These are phyloP conservation scores for Catharanthus roseus DNA, from an alignment of 257 asterid species.

Conservation along the genomic window DNA sequence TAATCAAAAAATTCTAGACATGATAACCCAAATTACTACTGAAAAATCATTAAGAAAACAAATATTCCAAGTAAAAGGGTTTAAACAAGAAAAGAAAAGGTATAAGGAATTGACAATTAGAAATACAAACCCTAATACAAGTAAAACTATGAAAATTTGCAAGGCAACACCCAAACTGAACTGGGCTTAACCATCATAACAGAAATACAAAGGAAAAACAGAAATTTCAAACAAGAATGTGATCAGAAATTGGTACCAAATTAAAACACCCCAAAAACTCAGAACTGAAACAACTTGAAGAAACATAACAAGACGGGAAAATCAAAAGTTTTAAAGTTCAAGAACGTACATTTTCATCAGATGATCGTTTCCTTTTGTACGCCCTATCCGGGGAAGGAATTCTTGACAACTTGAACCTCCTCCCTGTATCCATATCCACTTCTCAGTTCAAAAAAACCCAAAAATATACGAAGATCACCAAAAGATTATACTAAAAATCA, in stretches of 20 bases:
- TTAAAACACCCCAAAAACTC: not conserved
- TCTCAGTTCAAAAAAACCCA: not conserved
- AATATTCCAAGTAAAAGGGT: not conserved
- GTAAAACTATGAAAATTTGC: too few relatives aligned
- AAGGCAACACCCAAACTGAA: not conserved
- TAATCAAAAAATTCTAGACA: not conserved
- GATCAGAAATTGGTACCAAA: not conserved
- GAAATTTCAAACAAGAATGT: not conserved
- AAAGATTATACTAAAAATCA: not conserved
- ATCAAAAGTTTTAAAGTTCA: not conserved
- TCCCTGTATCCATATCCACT: slow-evolving; percentile 2
- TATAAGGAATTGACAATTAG: too few relatives aligned
- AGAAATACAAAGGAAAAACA: not conserved
- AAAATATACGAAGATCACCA: not conserved
- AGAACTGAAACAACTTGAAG: not conserved
- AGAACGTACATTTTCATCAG: slow-evolving; percentile 8
- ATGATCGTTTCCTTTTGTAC: not conserved
- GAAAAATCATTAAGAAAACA: not conserved
- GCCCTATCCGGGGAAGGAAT: not conserved
- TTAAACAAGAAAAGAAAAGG: too few relatives aligned
- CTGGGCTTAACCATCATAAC: not conserved
- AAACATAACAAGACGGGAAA: not conserved
- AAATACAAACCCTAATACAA: too few relatives aligned
- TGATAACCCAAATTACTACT: slow-evolving; percentile 2
- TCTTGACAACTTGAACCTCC: slow-evolving; percentile 4